Evolutionary conservation across 306 rosid genomes (phyloP), one percentile per base, ranked within the genome.

Genomic region (Prinsepia uniflora): DNA sequence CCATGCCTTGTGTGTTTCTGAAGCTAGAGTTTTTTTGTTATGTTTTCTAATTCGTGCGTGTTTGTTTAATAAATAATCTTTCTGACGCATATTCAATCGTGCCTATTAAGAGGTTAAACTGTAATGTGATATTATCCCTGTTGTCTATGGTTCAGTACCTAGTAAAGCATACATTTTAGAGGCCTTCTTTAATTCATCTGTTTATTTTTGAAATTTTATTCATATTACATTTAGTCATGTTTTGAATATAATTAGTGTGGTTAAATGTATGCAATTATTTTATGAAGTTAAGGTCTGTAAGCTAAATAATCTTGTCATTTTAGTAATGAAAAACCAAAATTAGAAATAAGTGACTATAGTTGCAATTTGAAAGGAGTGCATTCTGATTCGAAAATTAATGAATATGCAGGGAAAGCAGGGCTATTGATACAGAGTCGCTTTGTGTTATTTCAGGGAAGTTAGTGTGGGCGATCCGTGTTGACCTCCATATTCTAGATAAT

Each of bases 381-480:
- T 57, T 17, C 76, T 57, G 22, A 79, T 40, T 73, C 70, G 12
- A 63, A 64, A 62, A 55, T 79, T 50, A 48, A 39, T 47, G 44
- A 44, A 52, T 47, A 19, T 87, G 82, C 84, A 87, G 97, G 66
- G 97, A 93, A 70, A 93, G 98, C 75, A 83, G 96, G 20, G 94
- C 97, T 0, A 76, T 93, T 47, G 96, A 93, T 70, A 93, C 84
- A 10, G 96, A 93, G 46, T 90, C 98, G 2, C 89, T 92, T 1
- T 93, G 96, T 59, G 70, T 93, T 68, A 80, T 93, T 75, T 77
- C 96, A 4, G 93, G 88, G 55, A 88, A 90, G 79, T 80, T 85
- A 68, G 96, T 84, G 1, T 90, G 98, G 98, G 93, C 98, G 22
- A 64, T 90, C 36, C 96, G 90, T 8, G 79, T 93, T 61, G 98